phyloP scores from a whole-genome alignment of 2,329 filamentous ascomycete genomes.

The Diaporthe vexans region DNA sequence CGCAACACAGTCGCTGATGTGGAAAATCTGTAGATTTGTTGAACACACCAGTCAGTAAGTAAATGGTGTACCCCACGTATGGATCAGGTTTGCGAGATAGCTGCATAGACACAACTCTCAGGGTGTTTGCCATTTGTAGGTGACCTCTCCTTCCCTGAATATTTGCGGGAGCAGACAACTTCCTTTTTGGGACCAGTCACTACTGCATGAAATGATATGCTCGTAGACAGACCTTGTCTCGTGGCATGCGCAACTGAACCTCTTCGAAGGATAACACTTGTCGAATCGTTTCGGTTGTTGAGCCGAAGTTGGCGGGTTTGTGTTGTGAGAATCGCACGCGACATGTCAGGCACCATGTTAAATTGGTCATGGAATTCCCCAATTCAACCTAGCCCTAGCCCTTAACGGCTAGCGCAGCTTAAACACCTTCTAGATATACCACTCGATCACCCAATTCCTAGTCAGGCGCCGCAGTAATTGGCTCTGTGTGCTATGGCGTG shows the following conservation, averaged over 20 bases:
- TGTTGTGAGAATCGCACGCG: neutral
- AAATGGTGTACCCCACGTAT: neutral
- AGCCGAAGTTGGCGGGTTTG: neutral
- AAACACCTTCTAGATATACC: slow-evolving; percentile 4
- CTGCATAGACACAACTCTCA: neutral
- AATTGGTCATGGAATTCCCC: slow-evolving; percentile 21
- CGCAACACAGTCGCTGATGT: neutral
- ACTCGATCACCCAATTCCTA: slow-evolving; percentile 22
- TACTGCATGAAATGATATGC: too few relatives aligned
- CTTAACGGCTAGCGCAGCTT: neutral
- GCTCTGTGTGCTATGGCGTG: slow-evolving; percentile 17
- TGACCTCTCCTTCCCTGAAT: neutral
- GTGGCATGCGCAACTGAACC: too few relatives aligned
- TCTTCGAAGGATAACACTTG: too few relatives aligned
- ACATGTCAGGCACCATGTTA: slow-evolving; percentile 9
- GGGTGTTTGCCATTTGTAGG: neutral
- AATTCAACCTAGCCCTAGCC: neutral
- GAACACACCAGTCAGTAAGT: neutral
- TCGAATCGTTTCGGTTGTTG: too few relatives aligned
- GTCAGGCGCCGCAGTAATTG: slow-evolving; percentile 20
- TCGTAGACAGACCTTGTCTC: too few relatives aligned
- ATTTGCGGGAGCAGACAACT: neutral
- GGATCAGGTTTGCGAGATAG: too few relatives aligned
- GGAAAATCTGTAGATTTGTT: neutral
- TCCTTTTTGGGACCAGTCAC: too few relatives aligned